phyloP scores from a whole-genome alignment of 2,329 filamentous ascomycete genomes.

The Pseudogymnoascus sp. region DNA sequence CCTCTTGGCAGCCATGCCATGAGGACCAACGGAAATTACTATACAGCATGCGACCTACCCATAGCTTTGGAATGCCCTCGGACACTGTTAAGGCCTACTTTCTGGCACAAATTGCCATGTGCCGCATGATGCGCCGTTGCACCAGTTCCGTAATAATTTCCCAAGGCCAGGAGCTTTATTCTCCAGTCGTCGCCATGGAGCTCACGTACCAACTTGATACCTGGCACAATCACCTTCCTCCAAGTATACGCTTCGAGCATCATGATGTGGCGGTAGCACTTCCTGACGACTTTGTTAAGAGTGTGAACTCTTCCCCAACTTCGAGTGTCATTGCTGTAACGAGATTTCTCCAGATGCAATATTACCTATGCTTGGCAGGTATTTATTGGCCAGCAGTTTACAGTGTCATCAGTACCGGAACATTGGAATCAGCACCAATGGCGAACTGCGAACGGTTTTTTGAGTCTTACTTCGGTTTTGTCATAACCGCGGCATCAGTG shows the following conservation, averaged over 20 bases:
- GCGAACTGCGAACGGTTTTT: conserved; percentile 13
- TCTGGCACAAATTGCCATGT: conserved; percentile 29
- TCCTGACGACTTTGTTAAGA: not conserved
- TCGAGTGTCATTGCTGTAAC: conserved; percentile 3
- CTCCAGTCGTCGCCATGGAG: conserved; percentile 27
- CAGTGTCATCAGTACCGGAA: conserved; percentile 10
- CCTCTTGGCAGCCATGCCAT: conserved; percentile 22
- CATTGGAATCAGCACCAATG: not conserved
- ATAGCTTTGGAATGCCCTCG: not conserved
- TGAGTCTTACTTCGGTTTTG: conserved; percentile 12
- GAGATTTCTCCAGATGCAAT: conserved; percentile 23
- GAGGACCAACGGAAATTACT: conserved; percentile 10
- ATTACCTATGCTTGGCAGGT: conserved; percentile 24
- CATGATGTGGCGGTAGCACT: not conserved
- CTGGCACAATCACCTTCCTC: conserved; percentile 29
- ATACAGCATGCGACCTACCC: not conserved
- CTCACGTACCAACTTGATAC: conserved; percentile 30
- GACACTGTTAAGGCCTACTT: conserved; percentile 22
- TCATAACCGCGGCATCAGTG: not conserved
- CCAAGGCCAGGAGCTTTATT: conserved; percentile 20
- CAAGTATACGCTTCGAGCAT: conserved; percentile 24
- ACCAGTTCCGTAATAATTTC: conserved; percentile 22
- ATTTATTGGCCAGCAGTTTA: conserved; percentile 29
- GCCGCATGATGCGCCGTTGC: conserved; percentile 29
- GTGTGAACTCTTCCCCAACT: conserved; percentile 1